These are phyloP conservation scores for Stagonosporopsis rhizophila DNA, from an alignment of 2,329 filamentous ascomycete genomes.

Conservation along the genomic window DNA sequence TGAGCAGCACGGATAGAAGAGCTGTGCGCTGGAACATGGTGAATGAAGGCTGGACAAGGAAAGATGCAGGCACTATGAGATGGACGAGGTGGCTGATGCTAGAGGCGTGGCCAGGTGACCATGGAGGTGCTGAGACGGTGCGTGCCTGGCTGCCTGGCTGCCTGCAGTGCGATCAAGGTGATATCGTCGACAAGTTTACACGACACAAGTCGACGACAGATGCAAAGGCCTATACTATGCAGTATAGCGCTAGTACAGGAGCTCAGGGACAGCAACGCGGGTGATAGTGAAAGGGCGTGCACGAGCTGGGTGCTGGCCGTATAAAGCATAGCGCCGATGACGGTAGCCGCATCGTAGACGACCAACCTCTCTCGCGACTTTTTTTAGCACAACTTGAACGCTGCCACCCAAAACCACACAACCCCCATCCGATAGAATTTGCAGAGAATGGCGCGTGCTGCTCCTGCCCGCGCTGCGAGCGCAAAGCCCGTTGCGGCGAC, in stretches of 20 bases:
- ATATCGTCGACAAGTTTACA: background rate
- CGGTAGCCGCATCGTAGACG: constrained; percentile 7
- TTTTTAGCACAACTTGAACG: constrained; percentile 30
- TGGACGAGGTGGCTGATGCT: constrained; percentile 10
- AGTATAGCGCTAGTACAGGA: background rate
- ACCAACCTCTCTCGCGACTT: constrained; percentile 20
- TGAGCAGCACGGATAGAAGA: constrained; percentile 29
- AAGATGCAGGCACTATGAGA: constrained; percentile 2
- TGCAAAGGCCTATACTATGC: background rate
- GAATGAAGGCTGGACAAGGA: constrained; percentile 7
- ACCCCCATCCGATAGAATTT: constrained; percentile 22
- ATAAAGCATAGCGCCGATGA: constrained; percentile 19
- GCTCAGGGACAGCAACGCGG: background rate
- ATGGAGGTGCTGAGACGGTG: constrained; percentile 25
- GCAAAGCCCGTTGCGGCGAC: constrained; percentile 37
- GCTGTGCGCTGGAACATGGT: constrained; percentile 28
- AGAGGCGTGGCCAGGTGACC: constrained; percentile 21
- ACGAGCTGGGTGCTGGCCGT: constrained; percentile 12
- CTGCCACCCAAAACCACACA: constrained; percentile 22
- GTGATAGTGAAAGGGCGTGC: constrained; percentile 9
- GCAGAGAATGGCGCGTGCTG: constrained; percentile 40
- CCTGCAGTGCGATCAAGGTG: constrained; percentile 1
- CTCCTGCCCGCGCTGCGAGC: constrained; percentile 36
- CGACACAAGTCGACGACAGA: background rate
- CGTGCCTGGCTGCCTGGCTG: constrained; percentile 1